Evolutionary conservation across 2,329 filamentous ascomycete species (phyloP).

Genomic region (Pezicula carpinea): DNA sequence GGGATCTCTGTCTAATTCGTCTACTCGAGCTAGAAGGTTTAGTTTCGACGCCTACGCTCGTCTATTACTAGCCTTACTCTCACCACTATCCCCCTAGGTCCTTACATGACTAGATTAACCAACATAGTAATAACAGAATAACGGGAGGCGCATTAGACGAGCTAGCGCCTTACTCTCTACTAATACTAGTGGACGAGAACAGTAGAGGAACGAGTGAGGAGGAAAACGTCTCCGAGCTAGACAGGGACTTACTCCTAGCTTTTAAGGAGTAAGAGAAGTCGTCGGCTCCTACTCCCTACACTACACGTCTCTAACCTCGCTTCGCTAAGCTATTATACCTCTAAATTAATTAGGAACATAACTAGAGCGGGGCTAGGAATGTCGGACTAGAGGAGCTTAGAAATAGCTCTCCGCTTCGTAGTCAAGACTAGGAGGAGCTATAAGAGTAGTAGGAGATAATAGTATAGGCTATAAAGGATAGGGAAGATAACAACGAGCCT

Average conservation of each 20-base stretch:
- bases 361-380: constrained; percentile 1
- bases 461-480: constrained; percentile 7
- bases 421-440: constrained; percentile 6
- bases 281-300: constrained; percentile 2
- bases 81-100: neutral
- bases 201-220: constrained; percentile 2
- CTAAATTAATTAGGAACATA: constrained; percentile 7
- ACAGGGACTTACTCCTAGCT: constrained; percentile 4
- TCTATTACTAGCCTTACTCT: constrained; percentile 4
- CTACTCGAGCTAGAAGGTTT: constrained; percentile 3
- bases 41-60: neutral
- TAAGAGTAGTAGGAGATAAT: constrained; percentile 6
- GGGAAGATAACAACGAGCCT: constrained; percentile 2
- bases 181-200: constrained; percentile 1
- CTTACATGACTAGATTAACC: constrained; percentile 2
- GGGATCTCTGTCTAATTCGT: constrained; percentile 4
- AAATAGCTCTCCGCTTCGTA: constrained; percentile 3
- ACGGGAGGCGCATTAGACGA: constrained; percentile 1
- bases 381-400: constrained; percentile 7
- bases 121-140: constrained; percentile 1
- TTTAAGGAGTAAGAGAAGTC: too few species aligned
- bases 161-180: constrained; percentile 1
- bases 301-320: neutral
- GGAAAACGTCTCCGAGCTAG: constrained; percentile 4
- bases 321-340: constrained; percentile 1